Conservation (phyloP, 164 flowering plant species). For the Berberis vulgaris region DNA sequence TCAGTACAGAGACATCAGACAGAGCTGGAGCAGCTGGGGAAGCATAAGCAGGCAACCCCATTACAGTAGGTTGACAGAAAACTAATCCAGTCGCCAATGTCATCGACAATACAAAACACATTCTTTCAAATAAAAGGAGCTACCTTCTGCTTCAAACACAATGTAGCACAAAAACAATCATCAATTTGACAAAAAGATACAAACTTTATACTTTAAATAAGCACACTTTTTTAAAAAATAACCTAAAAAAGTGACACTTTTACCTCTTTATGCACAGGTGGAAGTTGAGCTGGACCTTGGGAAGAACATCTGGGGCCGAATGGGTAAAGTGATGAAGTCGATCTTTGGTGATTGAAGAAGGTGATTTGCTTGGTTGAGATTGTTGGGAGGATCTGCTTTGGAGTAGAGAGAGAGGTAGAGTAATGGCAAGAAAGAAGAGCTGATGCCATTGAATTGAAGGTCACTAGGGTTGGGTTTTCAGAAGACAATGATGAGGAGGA, state of each 20-base stretch:
- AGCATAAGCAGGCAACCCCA: constrained; percentile 35
- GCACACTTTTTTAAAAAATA: neutral
- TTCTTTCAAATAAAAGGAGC: constrained; percentile 45
- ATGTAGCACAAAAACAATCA: neutral
- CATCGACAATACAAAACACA: constrained; percentile 49
- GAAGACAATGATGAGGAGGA: constrained; percentile 1
- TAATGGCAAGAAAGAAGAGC: constrained; percentile 37
- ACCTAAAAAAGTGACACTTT: neutral
- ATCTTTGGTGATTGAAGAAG: constrained; percentile 5
- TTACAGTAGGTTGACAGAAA: constrained; percentile 35
- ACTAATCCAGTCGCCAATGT: constrained; percentile 70
- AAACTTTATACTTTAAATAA: neutral
- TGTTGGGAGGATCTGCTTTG: constrained; percentile 11
- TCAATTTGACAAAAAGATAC: neutral
- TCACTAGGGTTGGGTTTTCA: neutral
- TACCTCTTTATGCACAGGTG: neutral
- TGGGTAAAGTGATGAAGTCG: constrained; percentile 6
- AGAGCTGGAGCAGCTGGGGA: constrained; percentile 42
- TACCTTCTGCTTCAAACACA: constrained; percentile 30
- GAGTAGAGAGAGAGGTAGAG: constrained; percentile 18
- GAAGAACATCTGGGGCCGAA: neutral
- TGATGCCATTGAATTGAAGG: constrained; percentile 27
- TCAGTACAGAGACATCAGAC: constrained; percentile 72
- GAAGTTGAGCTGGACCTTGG: neutral
- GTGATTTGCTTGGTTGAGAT: constrained; percentile 13